Percentiles rank a stretch among this genome's conserved stretches.
Conservation (phyloP, 208 protist genomes). For the Herpetomonas tarakana region DNA sequence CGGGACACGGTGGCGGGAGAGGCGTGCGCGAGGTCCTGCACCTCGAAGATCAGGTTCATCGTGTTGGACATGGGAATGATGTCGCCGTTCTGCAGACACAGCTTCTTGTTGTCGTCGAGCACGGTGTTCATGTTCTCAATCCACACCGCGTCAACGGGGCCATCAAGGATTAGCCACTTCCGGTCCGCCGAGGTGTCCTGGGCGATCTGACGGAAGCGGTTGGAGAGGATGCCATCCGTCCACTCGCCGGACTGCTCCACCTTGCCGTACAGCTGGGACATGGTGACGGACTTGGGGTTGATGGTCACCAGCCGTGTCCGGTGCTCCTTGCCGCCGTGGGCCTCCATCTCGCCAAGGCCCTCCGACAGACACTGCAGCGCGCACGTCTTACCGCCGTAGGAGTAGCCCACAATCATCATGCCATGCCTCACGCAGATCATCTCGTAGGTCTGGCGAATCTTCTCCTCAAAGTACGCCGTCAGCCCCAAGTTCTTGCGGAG, state of each 20-base stretch:
- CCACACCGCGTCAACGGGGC: slow-evolving; percentile 99
- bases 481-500: slow-evolving; percentile 80
- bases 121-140: slow-evolving; percentile 99
- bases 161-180: slow-evolving; percentile 96
- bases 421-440: slow-evolving; percentile 97
- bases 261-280: slow-evolving; percentile 95
- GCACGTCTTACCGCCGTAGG: slow-evolving; percentile 93
- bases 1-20: slow-evolving; percentile 97
- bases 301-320: slow-evolving; percentile 87
- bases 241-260: slow-evolving; percentile 96
- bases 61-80: slow-evolving; percentile 96
- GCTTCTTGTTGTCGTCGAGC: slow-evolving; percentile 98
- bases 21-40: slow-evolving; percentile 95
- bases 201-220: slow-evolving; percentile 88
- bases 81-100: slow-evolving; percentile 96
- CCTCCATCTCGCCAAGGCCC: slow-evolving; percentile 80
- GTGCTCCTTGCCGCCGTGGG: slow-evolving; percentile 55
- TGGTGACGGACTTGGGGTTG: slow-evolving; percentile 96
- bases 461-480: slow-evolving; percentile 88
- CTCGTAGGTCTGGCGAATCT: slow-evolving; percentile 94
- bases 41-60: slow-evolving; percentile 98
- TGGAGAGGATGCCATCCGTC: slow-evolving; percentile 96
- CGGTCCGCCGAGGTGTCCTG: slow-evolving; percentile 81
- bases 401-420: slow-evolving; percentile 97
- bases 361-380: slow-evolving; percentile 84